A percentile compares a stretch with the other conserved stretches of the same genome.
phyloP scores from a whole-genome alignment of 805 yeast species.

The Komagataella phaffii region DNA sequence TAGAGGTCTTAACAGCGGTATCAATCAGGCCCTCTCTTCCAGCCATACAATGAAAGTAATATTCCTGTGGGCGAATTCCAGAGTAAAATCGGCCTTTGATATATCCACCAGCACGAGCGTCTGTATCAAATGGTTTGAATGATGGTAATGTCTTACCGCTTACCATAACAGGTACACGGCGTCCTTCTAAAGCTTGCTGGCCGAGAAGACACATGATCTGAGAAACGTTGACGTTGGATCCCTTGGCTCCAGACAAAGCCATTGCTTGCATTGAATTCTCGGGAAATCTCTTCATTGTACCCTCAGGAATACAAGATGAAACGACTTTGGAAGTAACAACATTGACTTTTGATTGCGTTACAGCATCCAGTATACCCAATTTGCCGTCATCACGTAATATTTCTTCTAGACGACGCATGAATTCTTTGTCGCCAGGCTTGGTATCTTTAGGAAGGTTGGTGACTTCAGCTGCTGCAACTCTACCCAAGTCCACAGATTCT shows the following conservation, averaged over 20 bases:
- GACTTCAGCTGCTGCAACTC: slow-evolving; percentile 89
- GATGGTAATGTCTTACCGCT: slow-evolving; percentile 96
- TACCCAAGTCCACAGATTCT: slow-evolving; percentile 71
- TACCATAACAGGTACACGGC: slow-evolving; percentile 99
- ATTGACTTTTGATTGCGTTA: slow-evolving; percentile 86
- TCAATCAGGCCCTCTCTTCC: slow-evolving; percentile 99
- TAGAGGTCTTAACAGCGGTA: slow-evolving; percentile 96
- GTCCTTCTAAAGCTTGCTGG: slow-evolving; percentile 97
- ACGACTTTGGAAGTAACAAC: slow-evolving; percentile 91
- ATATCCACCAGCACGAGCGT: slow-evolving; percentile 97
- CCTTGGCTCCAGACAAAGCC: slow-evolving; percentile 99
- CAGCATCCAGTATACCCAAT: slow-evolving; percentile 89
- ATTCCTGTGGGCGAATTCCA: slow-evolving; percentile 96
- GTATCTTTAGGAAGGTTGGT: slow-evolving; percentile 58
- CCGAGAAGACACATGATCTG: slow-evolving; percentile 99
- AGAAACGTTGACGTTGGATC: slow-evolving; percentile 95
- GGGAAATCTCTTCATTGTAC: slow-evolving; percentile 93
- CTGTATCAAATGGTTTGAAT: slow-evolving; percentile 92
- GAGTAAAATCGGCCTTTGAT: slow-evolving; percentile 95
- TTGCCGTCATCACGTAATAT: slow-evolving; percentile 88
- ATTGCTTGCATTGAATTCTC: slow-evolving; percentile 95
- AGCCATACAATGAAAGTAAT: slow-evolving; percentile 99
- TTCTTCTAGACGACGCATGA: slow-evolving; percentile 82
- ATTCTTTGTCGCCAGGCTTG: slow-evolving; percentile 34
- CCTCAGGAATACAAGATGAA: slow-evolving; percentile 86